These are phyloP conservation scores for Eimeria zaria DNA, from an alignment of 169 alveolate genomes.

Conservation along the genomic window DNA sequence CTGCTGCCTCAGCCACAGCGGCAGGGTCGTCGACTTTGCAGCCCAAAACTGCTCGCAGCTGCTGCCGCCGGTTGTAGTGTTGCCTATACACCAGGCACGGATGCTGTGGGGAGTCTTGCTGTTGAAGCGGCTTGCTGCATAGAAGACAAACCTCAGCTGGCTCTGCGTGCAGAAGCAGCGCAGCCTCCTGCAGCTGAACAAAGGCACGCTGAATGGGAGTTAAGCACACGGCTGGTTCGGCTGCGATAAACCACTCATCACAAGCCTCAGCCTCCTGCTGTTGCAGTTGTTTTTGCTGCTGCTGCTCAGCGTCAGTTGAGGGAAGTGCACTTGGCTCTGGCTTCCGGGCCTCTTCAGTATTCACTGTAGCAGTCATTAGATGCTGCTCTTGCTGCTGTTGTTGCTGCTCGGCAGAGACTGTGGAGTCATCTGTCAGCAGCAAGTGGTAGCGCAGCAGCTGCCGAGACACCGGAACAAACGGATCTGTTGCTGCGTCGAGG, in stretches of 20 bases:
- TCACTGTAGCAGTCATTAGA: not conserved
- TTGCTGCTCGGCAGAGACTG: conserved; percentile 17
- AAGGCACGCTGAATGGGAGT: conserved; percentile 83
- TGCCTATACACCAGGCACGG: conserved; percentile 53
- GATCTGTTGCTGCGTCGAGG: conserved; percentile 63
- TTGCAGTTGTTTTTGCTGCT: conserved; percentile 66
- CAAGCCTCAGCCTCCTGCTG: conserved; percentile 20
- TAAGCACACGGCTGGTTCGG: conserved; percentile 59
- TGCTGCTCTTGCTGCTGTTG: conserved; percentile 44
- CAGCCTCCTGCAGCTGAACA: conserved; percentile 79
- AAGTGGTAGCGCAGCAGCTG: conserved; percentile 66
- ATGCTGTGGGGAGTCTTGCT: conserved; percentile 79
- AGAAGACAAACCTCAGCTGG: conserved; percentile 84
- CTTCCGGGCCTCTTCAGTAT: conserved; percentile 8
- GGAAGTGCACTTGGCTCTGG: not conserved
- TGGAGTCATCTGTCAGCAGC: conserved; percentile 39
- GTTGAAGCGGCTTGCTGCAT: conserved; percentile 80
- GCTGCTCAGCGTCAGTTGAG: not conserved
- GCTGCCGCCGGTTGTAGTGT: conserved; percentile 76
- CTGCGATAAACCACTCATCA: conserved; percentile 73
- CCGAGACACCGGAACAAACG: conserved; percentile 36
- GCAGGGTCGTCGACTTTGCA: conserved; percentile 71
- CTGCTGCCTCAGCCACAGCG: conserved; percentile 66
- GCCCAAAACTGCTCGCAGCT: conserved; percentile 67
- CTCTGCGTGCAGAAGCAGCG: conserved; percentile 78